phyloP scores from a whole-genome alignment of 2,329 filamentous ascomycete species.

The Fusarium annulatum region DNA sequence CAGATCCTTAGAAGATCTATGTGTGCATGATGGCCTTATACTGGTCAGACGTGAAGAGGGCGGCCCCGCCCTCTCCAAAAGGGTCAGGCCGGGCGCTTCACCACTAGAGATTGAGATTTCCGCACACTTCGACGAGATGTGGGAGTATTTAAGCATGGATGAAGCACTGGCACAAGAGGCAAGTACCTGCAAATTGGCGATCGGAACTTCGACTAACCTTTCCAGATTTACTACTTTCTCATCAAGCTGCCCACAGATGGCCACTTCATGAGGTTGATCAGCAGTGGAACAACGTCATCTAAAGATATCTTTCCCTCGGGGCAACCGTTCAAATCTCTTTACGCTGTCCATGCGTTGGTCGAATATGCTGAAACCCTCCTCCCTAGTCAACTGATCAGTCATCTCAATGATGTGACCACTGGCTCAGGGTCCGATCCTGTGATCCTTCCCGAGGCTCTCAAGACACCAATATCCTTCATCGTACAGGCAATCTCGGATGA shows the following conservation, averaged over 20 bases:
- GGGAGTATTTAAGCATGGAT: slow-evolving; percentile 80
- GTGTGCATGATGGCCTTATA: slow-evolving; percentile 72
- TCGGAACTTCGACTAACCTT: slow-evolving; percentile 27
- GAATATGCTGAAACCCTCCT: slow-evolving; percentile 66
- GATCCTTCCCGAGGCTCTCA: slow-evolving; percentile 50
- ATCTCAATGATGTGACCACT: not conserved
- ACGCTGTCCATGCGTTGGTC: slow-evolving; percentile 74
- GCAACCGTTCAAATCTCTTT: slow-evolving; percentile 78
- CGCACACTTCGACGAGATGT: slow-evolving; percentile 84
- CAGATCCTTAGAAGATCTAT: slow-evolving; percentile 75
- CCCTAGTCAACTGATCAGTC: slow-evolving; percentile 37
- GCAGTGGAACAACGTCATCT: slow-evolving; percentile 63
- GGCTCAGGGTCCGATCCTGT: slow-evolving; percentile 35
- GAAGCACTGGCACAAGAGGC: slow-evolving; percentile 76
- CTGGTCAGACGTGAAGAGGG: slow-evolving; percentile 71
- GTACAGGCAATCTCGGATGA: slow-evolving; percentile 70
- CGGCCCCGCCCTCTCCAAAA: slow-evolving; percentile 53
- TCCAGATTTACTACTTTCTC: slow-evolving; percentile 76
- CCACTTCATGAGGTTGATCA: slow-evolving; percentile 69
- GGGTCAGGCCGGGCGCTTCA: slow-evolving; percentile 63
- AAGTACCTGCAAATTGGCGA: slow-evolving; percentile 34
- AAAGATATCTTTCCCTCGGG: slow-evolving; percentile 73
- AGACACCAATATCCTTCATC: slow-evolving; percentile 64
- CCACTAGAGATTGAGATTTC: slow-evolving; percentile 82
- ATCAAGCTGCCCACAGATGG: slow-evolving; percentile 75